phyloP scores from a whole-genome alignment of 2,329 filamentous ascomycete species.

The Orbilia ellipsospora region DNA sequence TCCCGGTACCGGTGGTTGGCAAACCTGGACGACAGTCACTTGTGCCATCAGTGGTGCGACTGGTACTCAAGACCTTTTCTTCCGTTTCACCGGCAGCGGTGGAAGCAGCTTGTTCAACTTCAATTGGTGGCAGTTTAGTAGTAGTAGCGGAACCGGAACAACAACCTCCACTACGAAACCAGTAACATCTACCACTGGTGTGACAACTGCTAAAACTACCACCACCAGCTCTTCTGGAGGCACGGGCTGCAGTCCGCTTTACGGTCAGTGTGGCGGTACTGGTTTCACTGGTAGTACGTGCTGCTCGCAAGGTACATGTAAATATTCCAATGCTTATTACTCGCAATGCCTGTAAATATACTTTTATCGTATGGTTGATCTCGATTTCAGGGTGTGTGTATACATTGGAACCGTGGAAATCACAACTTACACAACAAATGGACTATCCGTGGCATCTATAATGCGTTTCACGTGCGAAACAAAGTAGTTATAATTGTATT shows the following conservation, averaged over 20 bases:
- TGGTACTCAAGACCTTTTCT: conserved; percentile 57
- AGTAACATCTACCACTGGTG: neutral
- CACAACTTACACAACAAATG: no score
- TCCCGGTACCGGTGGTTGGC: conserved; percentile 59
- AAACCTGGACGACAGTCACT: conserved; percentile 57
- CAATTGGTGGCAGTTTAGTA: conserved; percentile 60
- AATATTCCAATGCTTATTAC: conserved; percentile 27
- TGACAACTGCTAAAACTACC: conserved; percentile 14
- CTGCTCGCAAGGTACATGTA: conserved; percentile 30
- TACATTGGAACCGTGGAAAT: no score
- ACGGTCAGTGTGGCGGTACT: conserved; percentile 27
- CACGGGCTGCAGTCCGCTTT: conserved; percentile 5
- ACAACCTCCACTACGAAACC: conserved; percentile 2
- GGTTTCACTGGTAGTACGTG: conserved; percentile 13
- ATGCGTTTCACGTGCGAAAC: no score
- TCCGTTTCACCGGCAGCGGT: conserved; percentile 57
- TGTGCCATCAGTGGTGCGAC: conserved; percentile 57
- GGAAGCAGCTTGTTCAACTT: conserved; percentile 57
- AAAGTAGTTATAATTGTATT: no score
- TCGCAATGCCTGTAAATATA: conserved; percentile 27
- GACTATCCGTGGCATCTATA: no score
- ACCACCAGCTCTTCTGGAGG: conserved; percentile 6
- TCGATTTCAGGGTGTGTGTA: no score
- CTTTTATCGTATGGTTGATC: no score
- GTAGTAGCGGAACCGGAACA: conserved; percentile 58